These are phyloP conservation scores for Clavariopsis aquatica DNA, from an alignment of 495 filamentous ascomycete genomes.

Conservation along the genomic window DNA sequence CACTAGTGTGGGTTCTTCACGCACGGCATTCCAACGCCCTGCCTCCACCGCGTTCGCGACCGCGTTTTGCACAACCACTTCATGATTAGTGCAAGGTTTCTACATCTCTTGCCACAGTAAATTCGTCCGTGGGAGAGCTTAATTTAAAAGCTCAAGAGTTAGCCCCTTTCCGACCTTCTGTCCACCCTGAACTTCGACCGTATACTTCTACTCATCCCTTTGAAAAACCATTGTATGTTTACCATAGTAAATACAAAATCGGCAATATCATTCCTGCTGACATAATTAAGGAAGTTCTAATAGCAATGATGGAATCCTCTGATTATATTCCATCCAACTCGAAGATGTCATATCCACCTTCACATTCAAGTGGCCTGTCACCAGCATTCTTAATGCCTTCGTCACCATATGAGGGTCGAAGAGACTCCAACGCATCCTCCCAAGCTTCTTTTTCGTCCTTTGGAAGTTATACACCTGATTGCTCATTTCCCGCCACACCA, in stretches of 20 bases:
- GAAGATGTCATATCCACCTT: background rate
- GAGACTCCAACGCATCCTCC: conserved; percentile 20
- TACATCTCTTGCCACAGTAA: conserved; percentile 11
- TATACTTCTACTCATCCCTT: background rate
- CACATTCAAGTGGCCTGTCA: background rate
- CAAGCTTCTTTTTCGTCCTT: conserved; percentile 20
- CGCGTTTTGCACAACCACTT: conserved; percentile 7
- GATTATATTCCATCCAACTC: background rate
- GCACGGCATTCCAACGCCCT: conserved; percentile 29
- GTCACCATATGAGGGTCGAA: conserved; percentile 18
- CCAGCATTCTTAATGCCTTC: conserved; percentile 9
- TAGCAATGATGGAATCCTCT: background rate
- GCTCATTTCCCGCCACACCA: conserved; percentile 15
- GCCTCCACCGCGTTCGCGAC: conserved; percentile 23
- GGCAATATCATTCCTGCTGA: background rate
- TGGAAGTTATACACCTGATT: background rate
- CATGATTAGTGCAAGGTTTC: conserved; percentile 14
- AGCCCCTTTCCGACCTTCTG: background rate
- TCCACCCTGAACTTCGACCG: background rate
- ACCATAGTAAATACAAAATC: too few relatives aligned
- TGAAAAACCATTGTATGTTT: conserved; percentile 1
- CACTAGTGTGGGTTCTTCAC: conserved; percentile 9
- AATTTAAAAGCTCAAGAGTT: conserved; percentile 26
- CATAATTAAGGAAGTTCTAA: background rate
- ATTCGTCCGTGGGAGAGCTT: conserved; percentile 3